Base-by-base conservation (phyloP, 2,329 filamentous ascomycete species). In the Lachnellula occidentalis region DNA sequence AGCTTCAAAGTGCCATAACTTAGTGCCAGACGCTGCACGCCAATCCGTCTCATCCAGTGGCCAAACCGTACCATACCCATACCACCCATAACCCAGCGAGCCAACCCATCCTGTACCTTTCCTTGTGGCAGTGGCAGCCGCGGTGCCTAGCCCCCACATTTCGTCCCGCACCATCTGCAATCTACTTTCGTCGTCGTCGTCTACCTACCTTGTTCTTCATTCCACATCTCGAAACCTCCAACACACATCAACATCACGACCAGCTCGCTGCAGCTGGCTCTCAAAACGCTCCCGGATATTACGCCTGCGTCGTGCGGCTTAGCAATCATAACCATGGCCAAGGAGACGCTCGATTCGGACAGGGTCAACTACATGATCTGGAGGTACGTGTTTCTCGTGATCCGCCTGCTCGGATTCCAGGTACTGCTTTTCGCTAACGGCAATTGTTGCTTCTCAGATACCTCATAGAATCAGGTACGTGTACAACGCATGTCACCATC, bases 291-390 rank as follows among this genome's bases (percentile, higher is more conserved):
- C 45, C 39, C 5, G 22, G n/a, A 48, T 14, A 39, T 45, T 17
- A 22, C 21, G 17, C 46, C 43, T 54, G 21, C 48, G 48, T 50
- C 52, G 53, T 49, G 53, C 36, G 48, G 52, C 49, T 31, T 22
- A 34, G 5, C 42, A 36, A 51, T 46, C 60, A 50, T 54, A 58
- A 62, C 57, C 43, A 69, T 70, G 67, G 57, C 66, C 17, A 69
- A 70, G 60, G 68, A 70, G 61, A 54, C 57, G 34, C 76, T 86
- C 66, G 79, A 84, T 77, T 84, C 81, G 62, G 78, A 86, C 71
- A 78, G 80, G 76, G 75, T 86, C 77, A 86, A 86, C 76, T 86
- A 82, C 77, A 78, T 86, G 71, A 78, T 86, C 70, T 86, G 83
- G 83, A 84, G 81, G 83, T 86, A 77, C 72, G 82, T 69, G 59